Evolutionary conservation across 2,329 filamentous ascomycete genomes (phyloP).

Genomic region (Ceratocystis huliohia): DNA sequence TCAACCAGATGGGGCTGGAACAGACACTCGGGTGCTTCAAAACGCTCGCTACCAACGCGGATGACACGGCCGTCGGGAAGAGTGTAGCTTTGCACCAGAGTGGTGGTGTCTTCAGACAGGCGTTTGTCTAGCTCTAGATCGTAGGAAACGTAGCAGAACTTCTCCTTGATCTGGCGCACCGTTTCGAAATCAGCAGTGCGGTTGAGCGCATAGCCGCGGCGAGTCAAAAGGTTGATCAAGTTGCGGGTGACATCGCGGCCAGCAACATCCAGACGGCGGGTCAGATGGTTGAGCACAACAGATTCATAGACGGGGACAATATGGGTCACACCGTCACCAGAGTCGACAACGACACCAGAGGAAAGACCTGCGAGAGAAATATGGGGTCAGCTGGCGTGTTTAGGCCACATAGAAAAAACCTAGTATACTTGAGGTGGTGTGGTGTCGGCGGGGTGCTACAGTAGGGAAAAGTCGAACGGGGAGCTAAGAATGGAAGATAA

Average conservation of each 20-base stretch:
- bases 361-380: conserved; percentile 50
- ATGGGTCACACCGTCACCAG: conserved; percentile 94
- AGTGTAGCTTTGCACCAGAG: conserved; percentile 94
- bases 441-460: too few species aligned
- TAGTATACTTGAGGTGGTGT: not conserved
- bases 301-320: conserved; percentile 98
- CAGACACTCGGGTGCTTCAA: conserved; percentile 93
- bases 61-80: conserved; percentile 93
- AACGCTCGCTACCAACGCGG: conserved; percentile 88
- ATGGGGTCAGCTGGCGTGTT: not conserved
- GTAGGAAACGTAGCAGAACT: conserved; percentile 98
- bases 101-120: conserved; percentile 92
- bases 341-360: conserved; percentile 96
- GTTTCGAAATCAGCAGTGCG: conserved; percentile 98
- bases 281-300: conserved; percentile 93
- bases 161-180: conserved; percentile 98
- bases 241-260: conserved; percentile 97
- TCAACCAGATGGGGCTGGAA: conserved; percentile 98
- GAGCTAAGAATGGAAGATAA: not conserved
- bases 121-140: conserved; percentile 93
- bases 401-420: not conserved
- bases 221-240: conserved; percentile 83
- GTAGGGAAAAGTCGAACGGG: not conserved
- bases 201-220: conserved; percentile 92
- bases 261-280: conserved; percentile 82